These are phyloP conservation scores for Oryza punctata DNA, from an alignment of 176 grass and related monocot species.

Conservation along the genomic window DNA sequence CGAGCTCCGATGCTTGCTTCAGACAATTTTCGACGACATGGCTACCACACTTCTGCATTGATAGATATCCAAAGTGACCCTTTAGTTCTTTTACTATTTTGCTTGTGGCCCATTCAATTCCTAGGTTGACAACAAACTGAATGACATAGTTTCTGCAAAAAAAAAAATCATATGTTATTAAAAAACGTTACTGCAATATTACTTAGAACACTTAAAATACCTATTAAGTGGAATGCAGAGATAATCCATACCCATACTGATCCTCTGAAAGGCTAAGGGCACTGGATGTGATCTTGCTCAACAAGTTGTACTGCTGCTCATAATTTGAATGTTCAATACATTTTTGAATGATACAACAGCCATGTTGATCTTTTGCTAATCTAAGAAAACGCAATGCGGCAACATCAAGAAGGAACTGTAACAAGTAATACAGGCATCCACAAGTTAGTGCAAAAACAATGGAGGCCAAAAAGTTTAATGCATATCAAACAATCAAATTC, in stretches of 20 bases:
- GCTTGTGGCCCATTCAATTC: constrained; percentile 54
- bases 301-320: constrained; percentile 55
- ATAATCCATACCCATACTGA: constrained; percentile 65
- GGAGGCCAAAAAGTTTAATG: neutral
- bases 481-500: constrained; percentile 5
- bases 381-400: constrained; percentile 62
- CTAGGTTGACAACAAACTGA: constrained; percentile 66
- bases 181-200: constrained; percentile 8
- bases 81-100: constrained; percentile 60
- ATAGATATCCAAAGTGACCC: constrained; percentile 53
- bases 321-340: constrained; percentile 66
- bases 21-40: constrained; percentile 85
- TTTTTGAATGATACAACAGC: constrained; percentile 90
- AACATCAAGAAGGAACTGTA: constrained; percentile 78
- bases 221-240: constrained; percentile 1
- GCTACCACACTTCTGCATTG: constrained; percentile 85
- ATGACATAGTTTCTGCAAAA: constrained; percentile 87
- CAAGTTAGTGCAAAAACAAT: constrained; percentile 23
- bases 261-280: constrained; percentile 66
- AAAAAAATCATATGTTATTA: constrained; percentile 27
- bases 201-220: constrained; percentile 24
- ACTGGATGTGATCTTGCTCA: constrained; percentile 54
- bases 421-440: constrained; percentile 29
- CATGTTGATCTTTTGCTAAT: constrained; percentile 79
- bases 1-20: constrained; percentile 5